phyloP scores from a whole-genome alignment of 805 yeast genomes.

The Saccharomycopsis guyanensis region DNA sequence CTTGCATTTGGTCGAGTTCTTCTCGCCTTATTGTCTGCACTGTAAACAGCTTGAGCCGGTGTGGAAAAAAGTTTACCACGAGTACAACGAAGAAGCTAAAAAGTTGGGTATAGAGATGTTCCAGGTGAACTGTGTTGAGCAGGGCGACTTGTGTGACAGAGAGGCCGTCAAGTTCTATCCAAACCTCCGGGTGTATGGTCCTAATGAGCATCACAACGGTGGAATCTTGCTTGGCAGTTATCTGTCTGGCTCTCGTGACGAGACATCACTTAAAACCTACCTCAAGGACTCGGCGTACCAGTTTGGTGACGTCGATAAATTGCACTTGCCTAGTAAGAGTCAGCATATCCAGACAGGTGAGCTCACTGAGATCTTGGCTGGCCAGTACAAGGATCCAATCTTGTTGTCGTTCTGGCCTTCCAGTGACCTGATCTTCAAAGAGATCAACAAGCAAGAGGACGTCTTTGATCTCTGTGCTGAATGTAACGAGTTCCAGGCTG shows the following conservation, averaged over 20 bases:
- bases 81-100: conserved; percentile 38
- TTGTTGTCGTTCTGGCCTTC: conserved; percentile 65
- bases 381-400: conserved; percentile 41
- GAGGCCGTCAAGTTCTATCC: conserved; percentile 68
- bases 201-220: conserved; percentile 34
- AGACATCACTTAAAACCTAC: conserved; percentile 34
- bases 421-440: conserved; percentile 31
- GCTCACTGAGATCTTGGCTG: conserved; percentile 43
- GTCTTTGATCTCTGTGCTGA: conserved; percentile 39
- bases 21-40: conserved; percentile 82
- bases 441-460: conserved; percentile 28
- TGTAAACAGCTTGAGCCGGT: conserved; percentile 73
- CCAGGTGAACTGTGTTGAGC: conserved; percentile 79
- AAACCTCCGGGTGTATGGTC: conserved; percentile 58
- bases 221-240: conserved; percentile 36
- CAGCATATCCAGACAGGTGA: conserved; percentile 32
- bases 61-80: conserved; percentile 64
- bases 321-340: conserved; percentile 37
- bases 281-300: conserved; percentile 47
- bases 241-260: conserved; percentile 34
- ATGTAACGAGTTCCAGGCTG: conserved; percentile 42
- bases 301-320: conserved; percentile 30
- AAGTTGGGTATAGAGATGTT: conserved; percentile 45
- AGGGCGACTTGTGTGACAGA: conserved; percentile 76
- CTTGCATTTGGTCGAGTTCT: conserved; percentile 77